These are phyloP conservation scores for Phialemoniopsis sp. DNA, from an alignment of 2,329 filamentous ascomycete genomes.

Conservation along the genomic window DNA sequence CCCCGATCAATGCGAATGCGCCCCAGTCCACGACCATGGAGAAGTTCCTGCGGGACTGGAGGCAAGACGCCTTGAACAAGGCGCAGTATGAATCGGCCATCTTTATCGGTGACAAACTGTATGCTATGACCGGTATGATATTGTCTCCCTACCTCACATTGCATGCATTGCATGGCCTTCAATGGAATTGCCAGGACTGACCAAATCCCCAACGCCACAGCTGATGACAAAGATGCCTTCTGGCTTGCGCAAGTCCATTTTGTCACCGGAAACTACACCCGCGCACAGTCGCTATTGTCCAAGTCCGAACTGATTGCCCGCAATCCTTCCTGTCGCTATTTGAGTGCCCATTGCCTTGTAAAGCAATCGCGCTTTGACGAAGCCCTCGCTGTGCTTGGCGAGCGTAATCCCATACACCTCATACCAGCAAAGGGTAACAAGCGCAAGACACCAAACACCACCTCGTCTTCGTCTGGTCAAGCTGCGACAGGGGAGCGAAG, in stretches of 20 bases:
- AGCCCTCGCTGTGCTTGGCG: slow-evolving; percentile 79
- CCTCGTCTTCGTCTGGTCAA: slow-evolving; percentile 5
- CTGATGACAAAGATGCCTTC: slow-evolving; percentile 90
- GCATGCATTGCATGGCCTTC: background rate
- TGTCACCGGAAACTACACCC: slow-evolving; percentile 88
- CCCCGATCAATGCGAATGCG: too few relatives aligned
- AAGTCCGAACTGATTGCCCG: slow-evolving; percentile 77
- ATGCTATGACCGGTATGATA: slow-evolving; percentile 83
- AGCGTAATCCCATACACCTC: slow-evolving; percentile 89
- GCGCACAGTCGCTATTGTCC: slow-evolving; percentile 80
- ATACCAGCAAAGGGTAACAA: slow-evolving; percentile 61
- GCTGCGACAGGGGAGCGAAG: slow-evolving; percentile 12
- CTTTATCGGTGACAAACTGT: slow-evolving; percentile 94
- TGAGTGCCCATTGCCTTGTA: slow-evolving; percentile 90
- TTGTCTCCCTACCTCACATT: background rate
- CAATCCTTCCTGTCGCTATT: slow-evolving; percentile 85
- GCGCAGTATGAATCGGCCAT: slow-evolving; percentile 96
- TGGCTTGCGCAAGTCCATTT: slow-evolving; percentile 99
- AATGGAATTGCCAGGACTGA: too few relatives aligned
- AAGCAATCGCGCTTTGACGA: slow-evolving; percentile 90
- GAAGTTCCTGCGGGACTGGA: slow-evolving; percentile 88
- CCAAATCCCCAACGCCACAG: slow-evolving; percentile 37
- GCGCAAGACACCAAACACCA: slow-evolving; percentile 64
- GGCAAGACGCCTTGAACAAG: slow-evolving; percentile 91
- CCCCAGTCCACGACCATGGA: slow-evolving; percentile 61